A percentile compares a stretch with the other conserved stretches of the same genome.
Evolutionary conservation across 2,329 filamentous ascomycete species (phyloP).

Genomic region (Rhynchosporium secalis): DNA sequence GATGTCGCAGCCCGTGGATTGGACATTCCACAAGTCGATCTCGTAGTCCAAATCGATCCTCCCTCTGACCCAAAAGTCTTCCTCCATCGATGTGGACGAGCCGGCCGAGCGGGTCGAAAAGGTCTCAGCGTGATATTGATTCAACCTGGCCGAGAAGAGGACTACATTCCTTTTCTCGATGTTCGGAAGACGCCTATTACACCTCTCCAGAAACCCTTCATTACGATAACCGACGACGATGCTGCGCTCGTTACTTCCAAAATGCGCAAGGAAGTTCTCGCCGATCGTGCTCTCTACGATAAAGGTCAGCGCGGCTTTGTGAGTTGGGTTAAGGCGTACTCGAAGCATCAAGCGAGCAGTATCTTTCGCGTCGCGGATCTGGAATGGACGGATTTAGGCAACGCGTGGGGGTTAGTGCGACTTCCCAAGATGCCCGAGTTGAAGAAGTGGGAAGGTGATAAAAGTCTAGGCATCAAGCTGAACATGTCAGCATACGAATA

Average conservation of each 20-base stretch:
- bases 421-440: conserved; percentile 94
- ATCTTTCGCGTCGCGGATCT: conserved; percentile 84
- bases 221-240: conserved; percentile 61
- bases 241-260: conserved; percentile 55
- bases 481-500: conserved; percentile 70
- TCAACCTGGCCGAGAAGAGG: conserved; percentile 81
- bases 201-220: conserved; percentile 56
- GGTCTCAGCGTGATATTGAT: conserved; percentile 86
- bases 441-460: conserved; percentile 70
- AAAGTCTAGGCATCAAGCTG: conserved; percentile 59
- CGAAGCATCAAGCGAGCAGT: conserved; percentile 84
- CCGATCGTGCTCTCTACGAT: conserved; percentile 64
- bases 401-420: conserved; percentile 81
- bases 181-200: conserved; percentile 83
- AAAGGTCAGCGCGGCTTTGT: conserved; percentile 91
- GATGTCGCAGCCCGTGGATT: conserved; percentile 88
- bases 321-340: conserved; percentile 88
- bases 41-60: conserved; percentile 86
- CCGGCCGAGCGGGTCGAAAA: conserved; percentile 83
- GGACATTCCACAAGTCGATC: conserved; percentile 87
- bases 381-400: conserved; percentile 79
- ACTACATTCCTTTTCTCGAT: conserved; percentile 84
- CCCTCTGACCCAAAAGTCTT: conserved; percentile 91
- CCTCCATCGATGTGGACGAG: conserved; percentile 87
- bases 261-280: conserved; percentile 59